Percentiles rank a stretch among this genome's conserved stretches.
Conservation (phyloP, 2,329 filamentous ascomycete genomes). For the Cytospora paraplurivora region DNA sequence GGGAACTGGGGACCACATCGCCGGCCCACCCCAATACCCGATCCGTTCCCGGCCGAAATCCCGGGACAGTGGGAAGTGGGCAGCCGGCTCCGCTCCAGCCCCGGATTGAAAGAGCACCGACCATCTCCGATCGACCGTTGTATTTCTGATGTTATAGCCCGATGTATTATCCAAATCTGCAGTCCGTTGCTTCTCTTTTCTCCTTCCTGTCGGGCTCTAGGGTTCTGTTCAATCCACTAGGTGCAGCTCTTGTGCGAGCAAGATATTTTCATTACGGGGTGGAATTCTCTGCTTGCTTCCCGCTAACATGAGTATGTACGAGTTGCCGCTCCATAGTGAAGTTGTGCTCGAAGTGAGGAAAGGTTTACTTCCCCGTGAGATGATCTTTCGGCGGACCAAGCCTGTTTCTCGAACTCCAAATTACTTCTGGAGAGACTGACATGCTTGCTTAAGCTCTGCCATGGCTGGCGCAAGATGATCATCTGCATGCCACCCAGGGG, state of each 20-base stretch:
- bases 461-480: not conserved
- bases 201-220: not conserved
- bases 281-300: not conserved
- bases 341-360: not conserved
- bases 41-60: not conserved
- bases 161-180: not conserved
- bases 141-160: not conserved
- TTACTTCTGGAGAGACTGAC: not conserved
- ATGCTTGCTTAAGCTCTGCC: not conserved
- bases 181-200: not conserved
- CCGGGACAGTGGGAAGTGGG: not conserved
- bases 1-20: not conserved
- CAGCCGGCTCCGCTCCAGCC: not conserved
- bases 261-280: not conserved
- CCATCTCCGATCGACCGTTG: not conserved
- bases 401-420: not conserved
- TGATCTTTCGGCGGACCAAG: not conserved
- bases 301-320: constrained; percentile 1
- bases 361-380: not conserved
- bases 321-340: not conserved
- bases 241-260: not conserved
- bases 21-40: not conserved
- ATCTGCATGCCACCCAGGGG: not conserved
- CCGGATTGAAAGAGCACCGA: not conserved
- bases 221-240: not conserved